These are phyloP conservation scores for Lachancea quebecensis DNA, from an alignment of 805 yeast genomes.

Conservation along the genomic window DNA sequence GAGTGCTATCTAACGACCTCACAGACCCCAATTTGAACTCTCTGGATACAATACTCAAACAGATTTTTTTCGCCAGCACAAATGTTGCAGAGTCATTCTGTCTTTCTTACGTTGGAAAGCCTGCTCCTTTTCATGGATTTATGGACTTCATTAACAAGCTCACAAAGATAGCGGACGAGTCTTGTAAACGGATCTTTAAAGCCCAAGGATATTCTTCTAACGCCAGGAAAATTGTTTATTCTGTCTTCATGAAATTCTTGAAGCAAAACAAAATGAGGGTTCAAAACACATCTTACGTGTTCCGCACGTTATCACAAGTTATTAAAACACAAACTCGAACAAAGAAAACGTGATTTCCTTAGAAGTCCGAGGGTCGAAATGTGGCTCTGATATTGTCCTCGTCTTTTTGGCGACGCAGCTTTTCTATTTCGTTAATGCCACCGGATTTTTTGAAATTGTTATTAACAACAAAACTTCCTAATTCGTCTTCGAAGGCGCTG, in stretches of 20 bases:
- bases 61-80: slow-evolving; percentile 11
- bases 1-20: slow-evolving; percentile 31
- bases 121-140: not conserved
- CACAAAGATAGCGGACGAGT: too few relatives aligned
- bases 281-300: too few relatives aligned
- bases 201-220: too few relatives aligned
- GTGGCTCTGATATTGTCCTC: slow-evolving; percentile 57
- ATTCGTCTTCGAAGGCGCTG: slow-evolving; percentile 75
- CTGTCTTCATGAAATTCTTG: too few relatives aligned
- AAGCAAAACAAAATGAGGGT: too few relatives aligned
- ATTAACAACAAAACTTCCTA: slow-evolving; percentile 78
- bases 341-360: not conserved
- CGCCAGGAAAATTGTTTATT: too few relatives aligned
- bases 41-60: slow-evolving; percentile 16
- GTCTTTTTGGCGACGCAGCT: slow-evolving; percentile 59
- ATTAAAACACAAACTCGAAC: too few relatives aligned
- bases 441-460: slow-evolving; percentile 74
- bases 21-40: slow-evolving; percentile 21
- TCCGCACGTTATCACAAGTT: too few relatives aligned
- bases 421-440: slow-evolving; percentile 82
- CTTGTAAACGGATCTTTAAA: too few relatives aligned
- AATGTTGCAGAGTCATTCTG: slow-evolving; percentile 19
- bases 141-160: too few relatives aligned
- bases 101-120: not conserved
- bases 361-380: slow-evolving; percentile 16